Conservation (phyloP, 2,329 filamentous ascomycete species). For the Trichoderma oligosporum region DNA sequence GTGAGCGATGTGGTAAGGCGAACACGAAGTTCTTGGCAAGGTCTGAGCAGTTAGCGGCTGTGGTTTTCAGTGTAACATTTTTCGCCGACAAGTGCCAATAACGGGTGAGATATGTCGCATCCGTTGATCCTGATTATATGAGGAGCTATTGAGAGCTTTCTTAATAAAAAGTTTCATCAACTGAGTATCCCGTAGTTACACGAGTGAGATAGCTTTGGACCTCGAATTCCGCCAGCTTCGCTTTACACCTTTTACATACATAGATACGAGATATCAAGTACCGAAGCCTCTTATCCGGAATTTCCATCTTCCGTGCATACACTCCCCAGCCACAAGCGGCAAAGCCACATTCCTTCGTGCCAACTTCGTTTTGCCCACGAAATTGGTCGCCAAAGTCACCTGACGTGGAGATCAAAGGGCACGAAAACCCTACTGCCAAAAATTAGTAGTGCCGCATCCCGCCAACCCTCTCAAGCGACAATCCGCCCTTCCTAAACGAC, state of each 20-base stretch:
- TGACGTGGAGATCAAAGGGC: slow-evolving; percentile 38
- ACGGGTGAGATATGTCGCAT: not conserved
- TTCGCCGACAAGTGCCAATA: slow-evolving; percentile 10
- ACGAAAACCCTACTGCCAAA: slow-evolving; percentile 40
- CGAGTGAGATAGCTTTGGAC: not conserved
- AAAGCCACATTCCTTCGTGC: not conserved
- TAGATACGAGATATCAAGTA: no score
- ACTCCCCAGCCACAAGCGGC: not conserved
- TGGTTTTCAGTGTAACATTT: not conserved
- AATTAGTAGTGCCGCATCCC: slow-evolving; percentile 32
- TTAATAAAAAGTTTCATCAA: not conserved
- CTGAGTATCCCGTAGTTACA: not conserved
- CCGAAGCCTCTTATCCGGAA: no score
- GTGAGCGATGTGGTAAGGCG: not conserved
- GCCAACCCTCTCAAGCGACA: slow-evolving; percentile 29
- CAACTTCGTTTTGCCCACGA: not conserved
- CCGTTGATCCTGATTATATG: not conserved
- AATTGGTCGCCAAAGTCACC: slow-evolving; percentile 27
- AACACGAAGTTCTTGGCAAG: slow-evolving; percentile 10
- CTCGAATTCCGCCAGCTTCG: no score
- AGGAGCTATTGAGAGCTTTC: not conserved
- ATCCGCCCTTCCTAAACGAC: slow-evolving; percentile 32
- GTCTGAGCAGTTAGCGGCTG: not conserved
- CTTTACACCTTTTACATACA: no score
- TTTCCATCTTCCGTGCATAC: no score